These are phyloP conservation scores for Yarrowia yakushimensis DNA, from an alignment of 805 yeast genomes.

Conservation along the genomic window DNA sequence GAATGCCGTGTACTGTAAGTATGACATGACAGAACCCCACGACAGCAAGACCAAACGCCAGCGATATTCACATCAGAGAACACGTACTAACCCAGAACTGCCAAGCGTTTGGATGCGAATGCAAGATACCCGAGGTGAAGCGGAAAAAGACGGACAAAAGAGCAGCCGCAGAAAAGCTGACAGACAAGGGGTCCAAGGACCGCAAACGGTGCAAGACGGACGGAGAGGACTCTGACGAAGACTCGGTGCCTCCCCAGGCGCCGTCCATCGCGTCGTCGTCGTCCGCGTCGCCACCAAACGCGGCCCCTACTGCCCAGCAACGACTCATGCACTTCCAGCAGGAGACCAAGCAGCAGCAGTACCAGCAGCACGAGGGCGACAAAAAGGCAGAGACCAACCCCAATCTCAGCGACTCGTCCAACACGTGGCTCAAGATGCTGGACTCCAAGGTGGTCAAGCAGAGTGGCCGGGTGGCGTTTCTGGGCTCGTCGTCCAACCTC, in stretches of 20 bases:
- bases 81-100: slow-evolving; percentile 9
- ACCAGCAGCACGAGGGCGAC: slow-evolving; percentile 6
- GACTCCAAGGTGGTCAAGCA: slow-evolving; percentile 19
- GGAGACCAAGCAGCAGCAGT: slow-evolving; percentile 21
- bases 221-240: slow-evolving; percentile 17
- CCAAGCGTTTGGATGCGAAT: slow-evolving; percentile 23
- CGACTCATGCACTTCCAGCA: slow-evolving; percentile 10
- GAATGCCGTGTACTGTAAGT: slow-evolving; percentile 53
- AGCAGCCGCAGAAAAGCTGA: slow-evolving; percentile 9
- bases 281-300: slow-evolving; percentile 6
- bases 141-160: slow-evolving; percentile 20
- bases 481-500: slow-evolving; percentile 54
- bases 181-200: not conserved
- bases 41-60: too few species aligned
- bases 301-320: slow-evolving; percentile 13
- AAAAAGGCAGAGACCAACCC: slow-evolving; percentile 1
- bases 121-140: slow-evolving; percentile 24
- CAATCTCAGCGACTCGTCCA: slow-evolving; percentile 22
- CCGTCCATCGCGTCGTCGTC: slow-evolving; percentile 9
- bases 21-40: not conserved
- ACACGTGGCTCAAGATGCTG: slow-evolving; percentile 22
- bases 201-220: slow-evolving; percentile 12
- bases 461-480: slow-evolving; percentile 43
- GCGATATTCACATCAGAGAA: too few species aligned
- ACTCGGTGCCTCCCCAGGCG: slow-evolving; percentile 1